phyloP scores from a whole-genome alignment of 352 stramenopile genomes.

The Globisporangium paddicum region DNA sequence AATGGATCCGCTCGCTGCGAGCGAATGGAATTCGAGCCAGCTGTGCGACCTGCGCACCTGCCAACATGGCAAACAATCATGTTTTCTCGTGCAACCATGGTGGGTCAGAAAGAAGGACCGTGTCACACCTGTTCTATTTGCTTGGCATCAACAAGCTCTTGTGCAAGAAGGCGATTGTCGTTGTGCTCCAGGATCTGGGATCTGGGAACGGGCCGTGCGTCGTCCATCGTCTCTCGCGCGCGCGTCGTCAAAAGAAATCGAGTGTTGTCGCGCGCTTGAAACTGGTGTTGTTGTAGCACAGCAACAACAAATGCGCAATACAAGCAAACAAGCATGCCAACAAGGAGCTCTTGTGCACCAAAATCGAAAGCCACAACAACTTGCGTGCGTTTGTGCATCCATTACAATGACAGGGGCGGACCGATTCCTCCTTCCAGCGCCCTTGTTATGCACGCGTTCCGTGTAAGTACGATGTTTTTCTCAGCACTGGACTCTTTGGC shows the following conservation, averaged over 20 bases:
- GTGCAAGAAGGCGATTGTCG: too few species aligned
- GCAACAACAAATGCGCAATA: neutral
- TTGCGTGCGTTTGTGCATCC: conserved; percentile 12
- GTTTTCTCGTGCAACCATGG: neutral
- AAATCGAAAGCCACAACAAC: neutral
- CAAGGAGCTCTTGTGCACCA: neutral
- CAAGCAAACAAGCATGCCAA: neutral
- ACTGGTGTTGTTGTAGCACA: neutral
- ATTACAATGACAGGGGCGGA: conserved; percentile 10
- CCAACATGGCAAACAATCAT: neutral
- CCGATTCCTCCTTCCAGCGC: neutral
- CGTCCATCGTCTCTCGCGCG: neutral
- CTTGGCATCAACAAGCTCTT: too few species aligned
- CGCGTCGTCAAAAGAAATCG: neutral
- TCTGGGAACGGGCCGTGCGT: neutral
- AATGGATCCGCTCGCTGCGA: neutral
- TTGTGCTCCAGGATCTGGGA: too few species aligned
- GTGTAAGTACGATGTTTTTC: too few species aligned
- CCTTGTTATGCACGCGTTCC: neutral
- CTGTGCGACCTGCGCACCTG: neutral
- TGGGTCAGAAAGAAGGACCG: too few species aligned
- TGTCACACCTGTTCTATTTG: neutral
- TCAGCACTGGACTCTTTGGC: conserved; percentile 12
- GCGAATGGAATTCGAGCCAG: neutral
- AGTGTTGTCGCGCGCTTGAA: neutral